Percentiles rank a stretch among this genome's conserved stretches.
phyloP scores from a whole-genome alignment of 768 basidiomycete genomes.

The Crepidotus variabilis region DNA sequence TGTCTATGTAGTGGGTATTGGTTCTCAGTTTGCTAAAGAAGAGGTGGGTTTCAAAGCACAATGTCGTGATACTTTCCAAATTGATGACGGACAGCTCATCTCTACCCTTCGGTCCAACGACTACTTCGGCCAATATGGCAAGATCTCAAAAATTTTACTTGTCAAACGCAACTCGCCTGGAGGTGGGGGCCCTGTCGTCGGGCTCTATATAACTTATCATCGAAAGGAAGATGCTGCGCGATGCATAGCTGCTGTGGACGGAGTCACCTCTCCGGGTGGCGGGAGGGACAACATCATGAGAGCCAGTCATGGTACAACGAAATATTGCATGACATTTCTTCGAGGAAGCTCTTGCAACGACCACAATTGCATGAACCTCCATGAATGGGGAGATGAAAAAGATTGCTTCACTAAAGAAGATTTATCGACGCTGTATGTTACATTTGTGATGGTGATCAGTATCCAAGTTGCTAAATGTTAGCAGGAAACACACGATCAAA shows the following conservation, averaged over 20 bases:
- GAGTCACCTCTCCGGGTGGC: slow-evolving; percentile 85
- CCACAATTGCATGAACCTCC: slow-evolving; percentile 88
- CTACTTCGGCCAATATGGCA: slow-evolving; percentile 98
- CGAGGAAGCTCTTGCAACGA: slow-evolving; percentile 82
- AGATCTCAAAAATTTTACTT: slow-evolving; percentile 92
- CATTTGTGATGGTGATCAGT: slow-evolving; percentile 4
- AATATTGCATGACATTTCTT: slow-evolving; percentile 96
- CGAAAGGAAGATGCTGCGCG: slow-evolving; percentile 92
- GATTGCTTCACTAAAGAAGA: slow-evolving; percentile 98
- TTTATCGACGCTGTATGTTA: slow-evolving; percentile 76
- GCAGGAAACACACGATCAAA: slow-evolving; percentile 90
- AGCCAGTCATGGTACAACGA: slow-evolving; percentile 93
- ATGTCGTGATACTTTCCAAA: slow-evolving; percentile 9
- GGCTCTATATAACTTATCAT: slow-evolving; percentile 96
- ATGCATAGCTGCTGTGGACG: slow-evolving; percentile 91
- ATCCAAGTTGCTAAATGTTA: slow-evolving; percentile 6
- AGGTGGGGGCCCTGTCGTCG: slow-evolving; percentile 70
- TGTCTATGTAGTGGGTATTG: slow-evolving; percentile 95
- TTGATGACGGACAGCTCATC: slow-evolving; percentile 56
- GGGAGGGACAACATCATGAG: slow-evolving; percentile 79
- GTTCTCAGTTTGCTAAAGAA: slow-evolving; percentile 90
- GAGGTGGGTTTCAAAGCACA: slow-evolving; percentile 59
- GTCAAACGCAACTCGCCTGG: slow-evolving; percentile 83
- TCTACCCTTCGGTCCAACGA: slow-evolving; percentile 91
- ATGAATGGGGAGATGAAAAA: slow-evolving; percentile 98